Evolutionary conservation across 2,329 filamentous ascomycete species (phyloP), one percentile per base, ranked within the genome.

Genomic region (Stagonosporopsis cucurbitacearum): DNA sequence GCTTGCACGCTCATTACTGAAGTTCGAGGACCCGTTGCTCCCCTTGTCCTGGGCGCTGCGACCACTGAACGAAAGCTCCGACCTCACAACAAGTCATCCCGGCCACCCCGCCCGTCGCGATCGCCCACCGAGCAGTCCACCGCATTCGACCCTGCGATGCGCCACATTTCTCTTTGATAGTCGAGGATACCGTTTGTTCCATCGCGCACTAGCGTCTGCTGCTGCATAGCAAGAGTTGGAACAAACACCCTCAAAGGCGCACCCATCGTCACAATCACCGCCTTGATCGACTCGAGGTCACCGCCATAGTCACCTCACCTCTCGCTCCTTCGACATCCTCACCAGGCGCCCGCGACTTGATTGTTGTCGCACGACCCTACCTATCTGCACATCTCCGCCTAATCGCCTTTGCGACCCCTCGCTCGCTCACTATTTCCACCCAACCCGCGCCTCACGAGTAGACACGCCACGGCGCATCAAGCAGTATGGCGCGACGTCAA

Each of bases 401-500:
- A 37, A n/a, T 37, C 49, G 23, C 42, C 37, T 20, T 42, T 23
- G 17, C 45, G 43, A 49, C 41, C 32, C 36, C 44, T 19, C 26
- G 23, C 50, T 35, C 35, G 48, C 42, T 30, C 47, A 50, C 28
- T 19, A 42, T 39, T 42, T 32, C 35, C 41, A 30, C 32, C 17
- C 50, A 20, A 23, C 39, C n/a, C n/a, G 40, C 50, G 23, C 44
- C 46, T 26, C 45, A 42, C 46, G 26, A 30, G 37, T 52, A n/a
- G 45, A 32, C 37, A 40, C 47, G 46, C 22, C 41, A 46, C 56
- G 41, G 57, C 63, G 55, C 59, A 58, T 35, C 33, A 40, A 52
- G 46, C 47, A 59, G 47, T 44, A 70, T 70, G 66, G 57, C 63
- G 36, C 60, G 60, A 33, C 56, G 63, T 41, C 56, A 62, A 2